Conservation (phyloP, 495 filamentous ascomycete species). For the Aspergillus homomorphus region DNA sequence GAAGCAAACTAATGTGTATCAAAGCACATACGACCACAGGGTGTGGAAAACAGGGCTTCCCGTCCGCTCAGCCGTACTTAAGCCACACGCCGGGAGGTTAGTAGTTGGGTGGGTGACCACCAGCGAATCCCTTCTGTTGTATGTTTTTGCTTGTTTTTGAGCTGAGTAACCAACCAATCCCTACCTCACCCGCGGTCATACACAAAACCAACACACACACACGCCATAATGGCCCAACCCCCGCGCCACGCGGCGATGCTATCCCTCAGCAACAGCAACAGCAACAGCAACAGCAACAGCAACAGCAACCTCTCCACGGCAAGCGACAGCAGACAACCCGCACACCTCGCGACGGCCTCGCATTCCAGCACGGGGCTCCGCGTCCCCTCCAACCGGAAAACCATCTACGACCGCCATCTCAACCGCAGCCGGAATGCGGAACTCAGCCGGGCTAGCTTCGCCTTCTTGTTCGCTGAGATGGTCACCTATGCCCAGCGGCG, state of each 20-base stretch:
- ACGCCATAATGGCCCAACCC: conserved; percentile 32
- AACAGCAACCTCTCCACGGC: conserved; percentile 21
- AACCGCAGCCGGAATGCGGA: conserved; percentile 84
- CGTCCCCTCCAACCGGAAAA: conserved; percentile 92
- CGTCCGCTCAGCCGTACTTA: too few species aligned
- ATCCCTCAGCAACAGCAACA: conserved; percentile 32
- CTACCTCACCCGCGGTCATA: background rate
- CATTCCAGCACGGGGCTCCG: conserved; percentile 65
- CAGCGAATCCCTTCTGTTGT: too few species aligned
- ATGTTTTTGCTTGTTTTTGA: too few species aligned
- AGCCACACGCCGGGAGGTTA: too few species aligned
- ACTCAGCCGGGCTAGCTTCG: conserved; percentile 88
- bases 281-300: conserved; percentile 30
- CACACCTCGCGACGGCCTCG: conserved; percentile 26
- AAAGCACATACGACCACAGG: too few species aligned
- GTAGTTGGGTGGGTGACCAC: too few species aligned
- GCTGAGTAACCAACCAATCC: background rate
- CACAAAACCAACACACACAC: conserved; percentile 5
- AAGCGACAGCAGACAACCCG: conserved; percentile 32
- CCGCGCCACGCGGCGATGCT: conserved; percentile 38
- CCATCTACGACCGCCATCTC: conserved; percentile 94
- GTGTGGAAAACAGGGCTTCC: too few species aligned
- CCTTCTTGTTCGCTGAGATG: conserved; percentile 96
- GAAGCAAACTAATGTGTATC: too few species aligned
- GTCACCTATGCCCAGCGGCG: conserved; percentile 89